Evolutionary conservation across 1,284 basidiomycete genomes (phyloP).

Genomic region (Sphagnurus paluster): DNA sequence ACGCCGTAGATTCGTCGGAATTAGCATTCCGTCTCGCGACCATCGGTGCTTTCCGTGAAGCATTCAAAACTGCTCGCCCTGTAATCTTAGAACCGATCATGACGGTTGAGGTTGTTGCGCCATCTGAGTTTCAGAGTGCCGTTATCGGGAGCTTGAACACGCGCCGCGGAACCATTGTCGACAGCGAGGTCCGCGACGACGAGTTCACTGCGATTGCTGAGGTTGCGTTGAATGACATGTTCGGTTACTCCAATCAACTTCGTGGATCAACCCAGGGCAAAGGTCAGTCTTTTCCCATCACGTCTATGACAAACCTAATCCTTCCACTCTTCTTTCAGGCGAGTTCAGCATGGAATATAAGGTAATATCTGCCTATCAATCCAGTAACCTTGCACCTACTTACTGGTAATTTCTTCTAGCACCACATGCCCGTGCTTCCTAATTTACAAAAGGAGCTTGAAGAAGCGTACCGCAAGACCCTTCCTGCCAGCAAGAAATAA

Average conservation of each 20-base stretch:
- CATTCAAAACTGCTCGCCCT: conserved; percentile 76
- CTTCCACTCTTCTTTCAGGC: conserved; percentile 34
- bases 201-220: conserved; percentile 94
- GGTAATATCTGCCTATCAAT: conserved; percentile 40
- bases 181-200: conserved; percentile 96
- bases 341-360: conserved; percentile 98
- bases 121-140: conserved; percentile 92
- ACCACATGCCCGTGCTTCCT: conserved; percentile 85
- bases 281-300: conserved; percentile 42
- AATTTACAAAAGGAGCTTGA: conserved; percentile 85
- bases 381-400: conserved; percentile 7
- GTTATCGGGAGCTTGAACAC: conserved; percentile 96
- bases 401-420: conserved; percentile 39
- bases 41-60: conserved; percentile 92
- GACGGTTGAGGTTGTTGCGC: conserved; percentile 97
- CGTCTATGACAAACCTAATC: not conserved
- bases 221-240: conserved; percentile 98
- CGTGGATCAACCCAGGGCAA: conserved; percentile 96
- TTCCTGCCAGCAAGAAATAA: conserved; percentile 53
- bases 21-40: conserved; percentile 92
- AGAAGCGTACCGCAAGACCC: conserved; percentile 63
- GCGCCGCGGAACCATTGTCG: conserved; percentile 91
- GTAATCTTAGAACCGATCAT: conserved; percentile 97
- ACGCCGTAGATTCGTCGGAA: conserved; percentile 97
- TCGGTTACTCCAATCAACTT: conserved; percentile 92